These are phyloP conservation scores for Solanum clarkiae DNA, from an alignment of 257 asterid genomes.

Conservation along the genomic window DNA sequence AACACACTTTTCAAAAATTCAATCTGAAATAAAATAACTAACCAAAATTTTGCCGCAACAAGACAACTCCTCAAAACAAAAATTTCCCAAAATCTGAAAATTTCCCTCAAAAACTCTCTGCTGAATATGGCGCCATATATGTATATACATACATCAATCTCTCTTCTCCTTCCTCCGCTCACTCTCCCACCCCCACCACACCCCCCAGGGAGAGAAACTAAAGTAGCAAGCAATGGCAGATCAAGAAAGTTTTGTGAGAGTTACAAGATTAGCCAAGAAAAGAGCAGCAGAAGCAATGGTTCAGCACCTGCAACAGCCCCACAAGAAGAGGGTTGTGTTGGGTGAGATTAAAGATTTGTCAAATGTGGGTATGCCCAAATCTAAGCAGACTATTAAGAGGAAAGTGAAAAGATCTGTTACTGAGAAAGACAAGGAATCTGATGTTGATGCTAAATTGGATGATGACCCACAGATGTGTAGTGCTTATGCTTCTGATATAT, in stretches of 20 bases:
- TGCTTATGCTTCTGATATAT: constrained; percentile 11
- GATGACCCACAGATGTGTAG: constrained; percentile 19
- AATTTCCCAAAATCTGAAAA: neutral
- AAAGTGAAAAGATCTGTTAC: neutral
- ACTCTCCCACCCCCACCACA: neutral
- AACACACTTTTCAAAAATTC: neutral
- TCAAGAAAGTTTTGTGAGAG: constrained; percentile 1
- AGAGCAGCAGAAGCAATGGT: constrained; percentile 15
- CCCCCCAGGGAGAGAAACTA: neutral
- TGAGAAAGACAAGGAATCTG: neutral
- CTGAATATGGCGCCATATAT: neutral
- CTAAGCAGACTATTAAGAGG: neutral
- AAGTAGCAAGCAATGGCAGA: neutral
- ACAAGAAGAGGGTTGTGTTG: constrained; percentile 13
- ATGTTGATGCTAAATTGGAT: neutral
- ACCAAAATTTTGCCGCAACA: neutral
- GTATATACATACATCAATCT: neutral
- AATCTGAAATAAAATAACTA: neutral
- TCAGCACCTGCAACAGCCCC: neutral
- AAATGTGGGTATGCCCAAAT: neutral
- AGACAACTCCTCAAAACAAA: neutral
- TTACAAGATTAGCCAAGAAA: constrained; percentile 14
- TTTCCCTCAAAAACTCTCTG: neutral
- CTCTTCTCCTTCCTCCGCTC: neutral
- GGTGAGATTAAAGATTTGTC: constrained; percentile 2